These are phyloP conservation scores for Apiospora rasikravindrae DNA, from an alignment of 2,329 filamentous ascomycete genomes.

Conservation along the genomic window DNA sequence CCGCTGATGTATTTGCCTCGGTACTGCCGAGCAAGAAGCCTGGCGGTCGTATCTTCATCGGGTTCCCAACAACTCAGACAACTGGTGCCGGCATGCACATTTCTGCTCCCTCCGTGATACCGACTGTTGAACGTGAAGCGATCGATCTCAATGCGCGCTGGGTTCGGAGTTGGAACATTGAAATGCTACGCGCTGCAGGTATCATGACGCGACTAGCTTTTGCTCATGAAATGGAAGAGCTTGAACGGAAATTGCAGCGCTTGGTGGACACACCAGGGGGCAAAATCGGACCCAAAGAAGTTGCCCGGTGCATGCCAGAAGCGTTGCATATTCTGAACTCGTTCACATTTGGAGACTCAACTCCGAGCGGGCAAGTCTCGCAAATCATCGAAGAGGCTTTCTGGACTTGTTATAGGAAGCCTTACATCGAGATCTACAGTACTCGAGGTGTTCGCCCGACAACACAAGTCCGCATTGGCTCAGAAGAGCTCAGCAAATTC, in stretches of 20 bases:
- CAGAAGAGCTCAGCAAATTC: constrained; percentile 71
- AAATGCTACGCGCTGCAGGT: constrained; percentile 88
- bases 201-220: constrained; percentile 91
- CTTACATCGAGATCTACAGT: constrained; percentile 86
- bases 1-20: constrained; percentile 83
- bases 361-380: constrained; percentile 82
- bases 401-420: constrained; percentile 86
- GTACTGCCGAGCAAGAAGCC: constrained; percentile 85
- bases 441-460: constrained; percentile 87
- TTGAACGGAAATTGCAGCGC: constrained; percentile 65
- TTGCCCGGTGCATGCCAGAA: constrained; percentile 74
- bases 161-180: constrained; percentile 93
- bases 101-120: constrained; percentile 93
- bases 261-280: constrained; percentile 48
- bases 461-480: constrained; percentile 77
- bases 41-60: constrained; percentile 90
- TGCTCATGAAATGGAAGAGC: constrained; percentile 80
- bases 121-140: constrained; percentile 94
- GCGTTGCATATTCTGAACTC: constrained; percentile 85
- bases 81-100: constrained; percentile 94
- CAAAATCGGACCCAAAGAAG: constrained; percentile 65
- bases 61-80: constrained; percentile 96
- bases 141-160: constrained; percentile 96
- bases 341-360: constrained; percentile 88
- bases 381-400: constrained; percentile 93